Conservation (phyloP, 805 yeast species). For the Saccharomyces jurei region DNA sequence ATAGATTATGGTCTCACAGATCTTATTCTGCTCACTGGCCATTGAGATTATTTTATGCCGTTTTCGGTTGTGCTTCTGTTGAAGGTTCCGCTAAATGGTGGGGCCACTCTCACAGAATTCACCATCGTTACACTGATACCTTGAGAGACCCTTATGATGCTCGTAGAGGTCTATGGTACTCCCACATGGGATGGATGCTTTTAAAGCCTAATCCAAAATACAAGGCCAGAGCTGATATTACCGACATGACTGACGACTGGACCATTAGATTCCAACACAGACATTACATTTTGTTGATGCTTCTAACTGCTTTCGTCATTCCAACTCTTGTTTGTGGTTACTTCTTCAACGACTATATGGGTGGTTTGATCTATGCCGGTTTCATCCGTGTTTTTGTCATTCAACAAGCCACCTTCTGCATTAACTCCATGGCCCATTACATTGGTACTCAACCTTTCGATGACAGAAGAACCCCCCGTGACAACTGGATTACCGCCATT, state of each 20-base stretch:
- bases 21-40: constrained; percentile 58
- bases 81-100: constrained; percentile 88
- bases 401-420: constrained; percentile 83
- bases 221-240: constrained; percentile 74
- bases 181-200: constrained; percentile 85
- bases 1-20: constrained; percentile 71
- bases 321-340: constrained; percentile 54
- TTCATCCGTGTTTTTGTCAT: constrained; percentile 58
- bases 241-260: constrained; percentile 72
- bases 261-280: constrained; percentile 75
- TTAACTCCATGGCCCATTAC: constrained; percentile 81
- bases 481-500: constrained; percentile 69
- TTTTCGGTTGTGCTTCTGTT: constrained; percentile 75
- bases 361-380: constrained; percentile 75
- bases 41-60: constrained; percentile 55
- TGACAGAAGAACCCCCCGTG: constrained; percentile 81
- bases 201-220: constrained; percentile 71
- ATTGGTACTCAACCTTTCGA: constrained; percentile 81
- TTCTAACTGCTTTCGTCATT: constrained; percentile 48
- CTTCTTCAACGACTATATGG: constrained; percentile 52
- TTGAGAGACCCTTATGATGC: constrained; percentile 81
- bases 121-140: constrained; percentile 82
- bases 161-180: constrained; percentile 73
- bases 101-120: constrained; percentile 79
- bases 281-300: constrained; percentile 60